Evolutionary conservation across 768 basidiomycete genomes (phyloP), one percentile per base, ranked within the genome.

Genomic region (Lactarius sp.): DNA sequence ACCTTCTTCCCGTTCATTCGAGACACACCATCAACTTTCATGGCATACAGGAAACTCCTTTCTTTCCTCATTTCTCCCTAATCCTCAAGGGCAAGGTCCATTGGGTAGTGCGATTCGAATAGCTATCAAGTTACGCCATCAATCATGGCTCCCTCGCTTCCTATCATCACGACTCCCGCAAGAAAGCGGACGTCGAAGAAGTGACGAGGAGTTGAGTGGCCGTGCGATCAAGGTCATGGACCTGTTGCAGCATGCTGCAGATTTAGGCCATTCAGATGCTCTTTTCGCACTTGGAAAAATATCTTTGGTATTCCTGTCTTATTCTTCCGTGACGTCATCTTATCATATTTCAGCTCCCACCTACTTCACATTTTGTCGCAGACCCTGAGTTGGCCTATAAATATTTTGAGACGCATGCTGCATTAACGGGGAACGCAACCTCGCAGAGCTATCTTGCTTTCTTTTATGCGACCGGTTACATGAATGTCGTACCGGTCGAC

Each of bases 361-460:
- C 89, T n/a, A 87, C 81, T 42, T 71, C 77, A 14, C 78, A 90
- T 67, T 86, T 92, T 62, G 73, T 78, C 0, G 75, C 81, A 16
- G 83, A 94, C 57, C 82, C 89, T 10, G 73, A 76, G 27, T 74
- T 82, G 1, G 88, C 90, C 0, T 87, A 83, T 69, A 75, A 83
- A n/a, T 81, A 84, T 1, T 86, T 87, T 71, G 73, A 77, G 4
- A 70, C 76, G 3, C 90, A 94, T 54, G 88, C 89, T 0, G 75
- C 80, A 34, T 69, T 76, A 31, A 88, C 90, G 0, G 93, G 94
- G 27, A 91, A 94, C 69, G 86, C 93, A 1, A 84, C 92, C 3
- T 91, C 95, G 0, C 95, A 98, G 75, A 82, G 90, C 9, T 77
- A 87, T 65, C 75, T 96, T 13, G 94, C 85, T 0, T 97, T 98